phyloP scores from a whole-genome alignment of 306 rosid genomes.

The Trichosanthes truncata region DNA sequence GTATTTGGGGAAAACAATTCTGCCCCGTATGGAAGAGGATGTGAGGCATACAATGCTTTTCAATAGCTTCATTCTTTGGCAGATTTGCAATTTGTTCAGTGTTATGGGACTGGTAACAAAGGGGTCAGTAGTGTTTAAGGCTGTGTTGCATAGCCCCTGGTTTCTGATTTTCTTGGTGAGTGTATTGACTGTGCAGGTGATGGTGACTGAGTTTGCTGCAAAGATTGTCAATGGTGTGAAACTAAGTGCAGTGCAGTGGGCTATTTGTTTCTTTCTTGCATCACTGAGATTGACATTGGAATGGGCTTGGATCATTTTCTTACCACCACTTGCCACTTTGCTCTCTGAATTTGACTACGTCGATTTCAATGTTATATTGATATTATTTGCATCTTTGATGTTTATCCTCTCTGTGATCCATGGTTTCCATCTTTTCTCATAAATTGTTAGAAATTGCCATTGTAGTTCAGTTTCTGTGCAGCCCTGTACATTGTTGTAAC shows the following conservation, averaged over 20 bases:
- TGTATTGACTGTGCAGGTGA: constrained; percentile 31
- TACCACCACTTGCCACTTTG: no score
- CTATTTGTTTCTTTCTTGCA: constrained; percentile 31
- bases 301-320: neutral
- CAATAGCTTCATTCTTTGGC: constrained; percentile 45
- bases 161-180: constrained; percentile 26
- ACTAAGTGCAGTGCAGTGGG: constrained; percentile 42
- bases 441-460: no score
- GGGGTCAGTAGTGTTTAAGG: constrained; percentile 12
- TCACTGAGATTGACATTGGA: neutral
- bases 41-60: constrained; percentile 38
- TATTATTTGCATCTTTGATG: no score
- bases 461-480: no score
- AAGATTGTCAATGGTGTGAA: constrained; percentile 13
- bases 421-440: no score
- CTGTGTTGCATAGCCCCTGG: constrained; percentile 17
- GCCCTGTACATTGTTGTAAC: no score
- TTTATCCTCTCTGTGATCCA: no score
- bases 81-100: constrained; percentile 36
- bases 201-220: constrained; percentile 30
- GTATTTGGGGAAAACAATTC: constrained; percentile 18
- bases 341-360: no score
- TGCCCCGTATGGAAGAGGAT: constrained; percentile 8
- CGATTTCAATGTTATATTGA: no score
- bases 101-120: constrained; percentile 26